A percentile compares a stretch with the other conserved stretches of the same genome.
Conservation (phyloP, 1,284 basidiomycete genomes). For the Ganoderma resinaceum region DNA sequence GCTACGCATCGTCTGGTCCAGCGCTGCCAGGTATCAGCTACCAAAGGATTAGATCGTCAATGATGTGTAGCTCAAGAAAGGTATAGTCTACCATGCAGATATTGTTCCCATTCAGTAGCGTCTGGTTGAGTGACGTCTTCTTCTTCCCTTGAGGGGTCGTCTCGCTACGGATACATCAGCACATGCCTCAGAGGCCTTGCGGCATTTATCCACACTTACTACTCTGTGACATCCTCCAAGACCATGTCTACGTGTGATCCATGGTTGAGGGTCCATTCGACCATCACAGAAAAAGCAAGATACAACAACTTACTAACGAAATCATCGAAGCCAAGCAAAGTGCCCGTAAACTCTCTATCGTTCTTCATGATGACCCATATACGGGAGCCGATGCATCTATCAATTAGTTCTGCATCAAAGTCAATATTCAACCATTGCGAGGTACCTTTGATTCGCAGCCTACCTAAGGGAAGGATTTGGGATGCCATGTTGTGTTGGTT, state of each 20-base stretch:
- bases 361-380: conserved; percentile 99
- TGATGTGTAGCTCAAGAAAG: not conserved
- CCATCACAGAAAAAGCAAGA: not conserved
- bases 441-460: conserved; percentile 11
- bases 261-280: not conserved
- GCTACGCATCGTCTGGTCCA: conserved; percentile 62
- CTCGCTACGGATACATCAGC: conserved; percentile 61
- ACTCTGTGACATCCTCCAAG: conserved; percentile 96
- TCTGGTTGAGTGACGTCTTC: conserved; percentile 87
- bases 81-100: conserved; percentile 87
- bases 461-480: conserved; percentile 66
- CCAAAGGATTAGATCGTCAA: conserved; percentile 7
- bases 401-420: conserved; percentile 78
- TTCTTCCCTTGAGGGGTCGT: conserved; percentile 84
- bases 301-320: conserved; percentile 90
- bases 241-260: conserved; percentile 84
- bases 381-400: conserved; percentile 92
- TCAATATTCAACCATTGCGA: not conserved
- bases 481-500: conserved; percentile 56
- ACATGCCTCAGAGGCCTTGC: too few relatives aligned
- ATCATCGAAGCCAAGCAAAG: conserved; percentile 95
- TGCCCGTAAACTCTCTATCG: conserved; percentile 96
- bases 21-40: conserved; percentile 82
- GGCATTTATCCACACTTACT: conserved; percentile 54
- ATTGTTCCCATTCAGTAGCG: conserved; percentile 96